Base-by-base conservation (phyloP, 2,329 filamentous ascomycete species). In the Paecilomyces dactylethromorphus region DNA sequence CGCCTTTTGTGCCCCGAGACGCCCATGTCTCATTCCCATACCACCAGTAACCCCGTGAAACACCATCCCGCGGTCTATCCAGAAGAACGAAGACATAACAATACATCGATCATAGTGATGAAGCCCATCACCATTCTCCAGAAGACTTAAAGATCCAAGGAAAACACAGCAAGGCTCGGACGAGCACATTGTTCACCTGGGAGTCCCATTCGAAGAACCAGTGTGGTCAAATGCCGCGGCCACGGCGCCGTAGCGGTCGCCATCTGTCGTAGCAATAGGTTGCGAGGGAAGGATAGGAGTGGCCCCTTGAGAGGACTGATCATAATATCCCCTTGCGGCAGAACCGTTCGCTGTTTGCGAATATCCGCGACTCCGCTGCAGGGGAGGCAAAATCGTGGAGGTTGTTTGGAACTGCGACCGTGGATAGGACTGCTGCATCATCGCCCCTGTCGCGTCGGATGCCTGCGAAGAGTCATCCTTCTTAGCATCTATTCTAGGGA, bases 221-320 rank as follows among this genome's bases (percentile, higher is more conserved):
- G 70, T 63, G 54, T 67, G 68, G 39, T 73, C 69, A 62, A 68
- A 72, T 54, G 63, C 60, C 29, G 64, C 50, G 53, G 69, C 61
- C 51, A 63, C 60, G 33, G 68, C 58, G 59, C 68, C 66, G 63
- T 68, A 73, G 59, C 71, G 70, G 62, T 72, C 70, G 53, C 65
- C 64, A 58, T 73, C 71, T 31, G 65, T 68, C 18, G 63, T 56
- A 57, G 59, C 65, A 59, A 73, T 68, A 13, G 65, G 63, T 57
- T 74, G 71, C 39, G 71, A 74, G 32, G 71, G 71, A 53, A 74
- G 65, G 50, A 74, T 69, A 12, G 72, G 69, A 24, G 71, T 73
- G 22, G 64, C 65, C 54, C 64, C 63, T 32, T 72, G 70, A 33
- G 70, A 68, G 11, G 66, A 59, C 56, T 68, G 70, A n/a, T 74